A percentile compares a stretch with the other conserved stretches of the same genome.
phyloP scores from a whole-genome alignment of 2,329 filamentous ascomycete genomes.

The Immersiporthe knoxdaviesiana region DNA sequence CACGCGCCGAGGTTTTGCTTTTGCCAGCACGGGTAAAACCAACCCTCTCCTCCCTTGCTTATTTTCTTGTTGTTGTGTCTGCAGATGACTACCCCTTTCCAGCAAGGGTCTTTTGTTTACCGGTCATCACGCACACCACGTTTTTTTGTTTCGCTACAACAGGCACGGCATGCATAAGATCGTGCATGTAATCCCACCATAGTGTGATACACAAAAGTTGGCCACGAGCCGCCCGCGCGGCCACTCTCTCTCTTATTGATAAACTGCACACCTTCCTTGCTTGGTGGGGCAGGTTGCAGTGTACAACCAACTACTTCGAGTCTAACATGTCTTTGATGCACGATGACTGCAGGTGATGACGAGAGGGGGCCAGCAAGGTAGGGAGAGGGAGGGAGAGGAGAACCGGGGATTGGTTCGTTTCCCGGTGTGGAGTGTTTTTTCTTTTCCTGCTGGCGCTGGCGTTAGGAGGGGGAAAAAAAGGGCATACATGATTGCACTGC shows the following conservation, averaged over 20 bases:
- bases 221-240: not conserved
- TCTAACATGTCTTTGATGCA: constrained; percentile 3
- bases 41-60: not conserved
- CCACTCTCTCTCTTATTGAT: no score
- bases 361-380: no score
- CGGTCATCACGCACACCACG: not conserved
- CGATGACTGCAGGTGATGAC: constrained; percentile 6
- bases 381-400: not conserved
- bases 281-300: constrained; percentile 1
- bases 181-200: not conserved
- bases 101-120: not conserved
- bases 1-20: not conserved
- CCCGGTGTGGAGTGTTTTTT: no score
- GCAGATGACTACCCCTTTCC: not conserved
- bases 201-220: not conserved
- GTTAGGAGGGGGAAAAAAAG: not conserved
- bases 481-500: not conserved
- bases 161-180: not conserved
- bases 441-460: not conserved
- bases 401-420: not conserved
- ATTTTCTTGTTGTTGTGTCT: not conserved
- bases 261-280: no score
- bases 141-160: not conserved
- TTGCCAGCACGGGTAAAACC: not conserved
- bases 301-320: not conserved